Base-by-base conservation (phyloP, 495 filamentous ascomycete species). In the Aspergillus avenaceus region DNA sequence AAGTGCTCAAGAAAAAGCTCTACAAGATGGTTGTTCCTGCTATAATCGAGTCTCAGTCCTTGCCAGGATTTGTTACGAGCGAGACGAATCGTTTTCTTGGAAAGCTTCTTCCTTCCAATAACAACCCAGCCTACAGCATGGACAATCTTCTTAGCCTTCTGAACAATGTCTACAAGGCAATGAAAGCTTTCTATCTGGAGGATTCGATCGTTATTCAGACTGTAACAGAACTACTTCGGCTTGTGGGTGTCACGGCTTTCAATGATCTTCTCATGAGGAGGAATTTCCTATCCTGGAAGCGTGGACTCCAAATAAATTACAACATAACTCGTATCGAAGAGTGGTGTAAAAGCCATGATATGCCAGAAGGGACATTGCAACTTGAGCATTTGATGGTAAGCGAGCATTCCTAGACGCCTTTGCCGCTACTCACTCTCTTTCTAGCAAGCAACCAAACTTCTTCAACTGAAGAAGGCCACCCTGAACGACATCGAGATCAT, bases 301-400 rank as follows among this genome's bases (percentile, higher is more conserved):
- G 95, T 65, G 95, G 95, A 50, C 76, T 99, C 41, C 95, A 99
- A 74, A 99, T 99, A 72, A 99, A 99, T 71, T 99, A 99, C 76
- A 97, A 99, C 71, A 99, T 99, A 64, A 99, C 95, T 21, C 83
- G 95, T 25, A 97, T 99, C 48, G 95, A 99, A 69, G 95, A 99
- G 72, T 99, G 95, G 95, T 99, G 95, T 72, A 99, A 99, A 81
- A 96, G 91, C 62, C 95, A 99, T 67, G 95, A 97, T 60, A 97
- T 99, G 91, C 95, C 95, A 5, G 92, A 97, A 71, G 95, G 95
- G 26, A 97, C 91, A 40, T 77, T 99, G 47, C 90, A 97, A 72
- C 81, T 99, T 40, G 95, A 99, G 77, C 95, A 99, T 78, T 78
- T 99, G 49, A 99, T 97, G 95, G 85, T 87, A 75, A 68, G 72